Conservation (phyloP, 2,329 filamentous ascomycete species). For the Pseudogymnoascus sp. region DNA sequence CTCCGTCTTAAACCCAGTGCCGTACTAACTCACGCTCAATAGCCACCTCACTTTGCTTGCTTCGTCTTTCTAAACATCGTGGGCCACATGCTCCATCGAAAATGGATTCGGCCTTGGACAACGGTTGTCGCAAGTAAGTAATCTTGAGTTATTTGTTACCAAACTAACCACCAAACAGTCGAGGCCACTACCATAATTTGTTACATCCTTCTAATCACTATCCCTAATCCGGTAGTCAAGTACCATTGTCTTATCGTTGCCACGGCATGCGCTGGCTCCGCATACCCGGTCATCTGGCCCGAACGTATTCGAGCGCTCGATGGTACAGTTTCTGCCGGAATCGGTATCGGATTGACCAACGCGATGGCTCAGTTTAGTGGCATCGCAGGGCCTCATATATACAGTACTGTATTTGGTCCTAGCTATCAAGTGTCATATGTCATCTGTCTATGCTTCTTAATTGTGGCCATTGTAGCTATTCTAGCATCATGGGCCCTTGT, state of each 20-base stretch:
- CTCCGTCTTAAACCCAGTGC: background rate
- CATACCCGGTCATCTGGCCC: conserved; percentile 37
- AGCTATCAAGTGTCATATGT: conserved; percentile 31
- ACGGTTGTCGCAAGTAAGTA: conserved; percentile 32
- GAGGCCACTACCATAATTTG: conserved; percentile 32
- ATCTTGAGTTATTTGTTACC: background rate
- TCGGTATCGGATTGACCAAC: conserved; percentile 36
- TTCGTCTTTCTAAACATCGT: conserved; percentile 32
- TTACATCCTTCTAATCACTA: conserved; percentile 33
- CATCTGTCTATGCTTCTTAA: conserved; percentile 29
- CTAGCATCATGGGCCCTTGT: conserved; percentile 22
- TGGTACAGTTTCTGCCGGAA: conserved; percentile 32
- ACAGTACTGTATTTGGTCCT: conserved; percentile 33
- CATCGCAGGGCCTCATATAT: conserved; percentile 34
- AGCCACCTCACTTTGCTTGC: conserved; percentile 32
- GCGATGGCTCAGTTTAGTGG: conserved; percentile 36
- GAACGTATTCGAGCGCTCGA: conserved; percentile 35
- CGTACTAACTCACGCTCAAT: conserved; percentile 1
- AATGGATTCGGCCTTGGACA: conserved; percentile 31
- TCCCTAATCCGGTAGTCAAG: conserved; percentile 28
- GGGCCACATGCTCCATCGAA: conserved; percentile 30
- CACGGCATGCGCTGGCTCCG: conserved; percentile 31
- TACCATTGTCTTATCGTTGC: conserved; percentile 32
- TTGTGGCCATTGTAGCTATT: conserved; percentile 25
- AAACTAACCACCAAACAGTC: conserved; percentile 21